phyloP scores from a whole-genome alignment of 1,284 basidiomycete species.

The Moesziomyces antarcticus region DNA sequence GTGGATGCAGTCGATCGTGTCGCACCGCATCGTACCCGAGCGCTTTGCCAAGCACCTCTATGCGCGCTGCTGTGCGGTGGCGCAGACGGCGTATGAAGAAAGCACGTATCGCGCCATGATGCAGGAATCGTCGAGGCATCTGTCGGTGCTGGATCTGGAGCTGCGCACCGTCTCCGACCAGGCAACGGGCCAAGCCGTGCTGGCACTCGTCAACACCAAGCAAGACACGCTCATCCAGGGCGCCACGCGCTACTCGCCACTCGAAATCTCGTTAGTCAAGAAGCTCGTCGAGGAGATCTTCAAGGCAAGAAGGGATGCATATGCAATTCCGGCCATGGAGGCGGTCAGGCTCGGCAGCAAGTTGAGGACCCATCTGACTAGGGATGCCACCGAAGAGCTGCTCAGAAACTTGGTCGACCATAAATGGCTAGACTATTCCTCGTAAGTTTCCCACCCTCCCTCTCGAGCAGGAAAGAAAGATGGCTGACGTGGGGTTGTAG shows the following conservation, averaged over 20 bases:
- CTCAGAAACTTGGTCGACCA: constrained; percentile 82
- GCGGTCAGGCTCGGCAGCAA: constrained; percentile 73
- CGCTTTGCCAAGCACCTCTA: constrained; percentile 43
- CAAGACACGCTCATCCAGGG: constrained; percentile 51
- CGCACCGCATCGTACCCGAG: constrained; percentile 45
- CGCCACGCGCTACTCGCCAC: constrained; percentile 55
- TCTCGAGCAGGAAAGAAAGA: neutral
- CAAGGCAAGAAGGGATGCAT: constrained; percentile 78
- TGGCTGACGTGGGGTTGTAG: neutral
- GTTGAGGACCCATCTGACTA: constrained; percentile 76
- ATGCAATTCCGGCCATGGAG: constrained; percentile 78
- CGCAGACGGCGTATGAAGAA: constrained; percentile 13
- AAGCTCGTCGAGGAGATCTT: constrained; percentile 80
- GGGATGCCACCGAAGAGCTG: constrained; percentile 78
- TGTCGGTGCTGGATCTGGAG: constrained; percentile 51
- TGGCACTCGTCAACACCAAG: constrained; percentile 61
- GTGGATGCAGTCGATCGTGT: constrained; percentile 48
- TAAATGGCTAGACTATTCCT: constrained; percentile 81
- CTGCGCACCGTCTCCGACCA: constrained; percentile 53
- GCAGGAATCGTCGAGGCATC: constrained; percentile 18
- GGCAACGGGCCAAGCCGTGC: constrained; percentile 15
- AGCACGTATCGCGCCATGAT: constrained; percentile 26
- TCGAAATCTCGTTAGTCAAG: constrained; percentile 56
- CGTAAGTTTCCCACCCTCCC: constrained; percentile 75
- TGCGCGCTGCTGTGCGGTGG: constrained; percentile 24